Evolutionary conservation across 805 yeast species (phyloP), one percentile per base, ranked within the genome.

Genomic region (Candida verbasci): DNA sequence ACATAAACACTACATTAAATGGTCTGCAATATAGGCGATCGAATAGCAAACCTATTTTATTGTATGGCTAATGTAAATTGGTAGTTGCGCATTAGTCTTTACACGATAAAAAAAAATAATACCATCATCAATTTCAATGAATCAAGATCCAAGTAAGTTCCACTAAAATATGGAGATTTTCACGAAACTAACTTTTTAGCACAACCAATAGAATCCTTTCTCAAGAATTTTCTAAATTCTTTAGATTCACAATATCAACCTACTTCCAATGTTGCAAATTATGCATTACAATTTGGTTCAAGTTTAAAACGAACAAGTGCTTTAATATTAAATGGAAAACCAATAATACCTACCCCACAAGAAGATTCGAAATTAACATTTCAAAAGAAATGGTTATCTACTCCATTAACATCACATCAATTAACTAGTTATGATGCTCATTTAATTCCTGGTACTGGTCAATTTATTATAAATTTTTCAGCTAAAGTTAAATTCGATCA

Each of bases 401-500:
- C 73, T 15, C 85, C 86, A 5, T 49, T 59, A 11, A 68, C 87
- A 1, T 78, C 74, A 39, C 93, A 83, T 51, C 76, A 67, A 37
- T 50, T 82, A 27, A 74, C 77, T n/a, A 73, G 80, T 9, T 68
- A 72, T 36, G 91, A 83, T 52, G 70, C 76, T 31, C 93, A 83
- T 50, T 60, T 76, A 40, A 71, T 83, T 8, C 85, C 85, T 0
- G 86, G 86, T 1, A 68, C 83, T 0, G 78, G 77, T 1, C 64
- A 73, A 1, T 54, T 68, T 25, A 65, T 81, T 6, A 65, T 79
- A 20, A 70, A 70, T 38, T 58, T 76, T 11, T 63, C 74, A n/a
- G 65, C 73, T 2, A 84, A 81, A 53, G 84, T 83, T 9, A 67
- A 80, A 42, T 84, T 83, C 47, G 93, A 85, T 55, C 93, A 85